Percentiles rank a stretch among this genome's conserved stretches.
These are phyloP conservation scores for Plasmodium gaboni DNA, from an alignment of 169 alveolate species.

Conservation along the genomic window DNA sequence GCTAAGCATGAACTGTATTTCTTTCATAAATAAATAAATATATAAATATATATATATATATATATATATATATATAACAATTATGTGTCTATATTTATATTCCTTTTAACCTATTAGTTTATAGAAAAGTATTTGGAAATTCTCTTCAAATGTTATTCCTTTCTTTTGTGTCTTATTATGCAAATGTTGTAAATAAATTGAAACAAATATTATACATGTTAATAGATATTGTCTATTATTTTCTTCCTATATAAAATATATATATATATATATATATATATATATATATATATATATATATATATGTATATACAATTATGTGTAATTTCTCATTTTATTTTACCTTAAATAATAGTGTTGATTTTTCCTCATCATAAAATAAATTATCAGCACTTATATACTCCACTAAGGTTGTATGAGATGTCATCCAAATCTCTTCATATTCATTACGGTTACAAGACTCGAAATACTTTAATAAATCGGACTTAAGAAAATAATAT, in stretches of 20 bases:
- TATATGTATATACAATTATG: no score
- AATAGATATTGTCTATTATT: constrained; percentile 44
- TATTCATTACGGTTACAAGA: constrained; percentile 41
- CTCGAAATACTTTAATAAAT: constrained; percentile 1
- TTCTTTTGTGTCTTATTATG: constrained; percentile 13
- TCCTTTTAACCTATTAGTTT: constrained; percentile 34
- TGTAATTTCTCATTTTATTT: background rate
- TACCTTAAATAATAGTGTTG: constrained; percentile 41
- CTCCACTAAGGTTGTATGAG: constrained; percentile 32
- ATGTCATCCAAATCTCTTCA: constrained; percentile 31
- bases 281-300: background rate
- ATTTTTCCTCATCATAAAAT: constrained; percentile 33
- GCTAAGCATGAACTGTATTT: constrained; percentile 48
- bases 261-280: background rate
- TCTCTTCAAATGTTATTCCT: constrained; percentile 10
- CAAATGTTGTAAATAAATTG: constrained; percentile 52
- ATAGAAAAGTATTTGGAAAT: constrained; percentile 16
- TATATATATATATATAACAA: background rate
- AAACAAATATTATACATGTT: constrained; percentile 25
- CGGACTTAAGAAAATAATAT: constrained; percentile 10
- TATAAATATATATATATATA: constrained; percentile 1
- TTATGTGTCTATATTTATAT: background rate
- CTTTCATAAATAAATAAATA: constrained; percentile 2
- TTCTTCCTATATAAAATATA: constrained; percentile 41
- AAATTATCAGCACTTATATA: constrained; percentile 25